Evolutionary conservation across 495 filamentous ascomycete genomes (phyloP), one percentile per base, ranked within the genome.

Genomic region (Hyphodiscus hymeniophilus): DNA sequence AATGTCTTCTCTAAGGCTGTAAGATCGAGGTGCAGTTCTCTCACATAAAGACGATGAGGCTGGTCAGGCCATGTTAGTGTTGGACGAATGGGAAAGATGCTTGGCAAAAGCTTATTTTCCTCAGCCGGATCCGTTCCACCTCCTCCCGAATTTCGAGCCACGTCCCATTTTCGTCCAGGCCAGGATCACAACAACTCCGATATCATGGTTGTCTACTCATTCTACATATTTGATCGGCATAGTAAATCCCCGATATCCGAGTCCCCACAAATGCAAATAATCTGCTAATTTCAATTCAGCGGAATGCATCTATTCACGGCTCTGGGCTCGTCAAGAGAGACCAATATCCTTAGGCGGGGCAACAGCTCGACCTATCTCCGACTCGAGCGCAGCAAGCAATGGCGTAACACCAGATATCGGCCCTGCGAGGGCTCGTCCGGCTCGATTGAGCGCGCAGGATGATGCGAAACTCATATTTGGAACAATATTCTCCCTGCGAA

Each of bases 171-270:
- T 36, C 15, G 17, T 45, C 3, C 16, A 20, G 7, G 38, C n/a
- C 3, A 40, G 12, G 20, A 21, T 22, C 13, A 15, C 38, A 20
- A 4, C 38, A 12, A 36, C 26, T 28, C 34, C 35, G 21, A 45
- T 44, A 69, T 63, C 50, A 96, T 97, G 92, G 79, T 84, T 47
- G 85, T 97, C 60, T 96, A 95, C 67, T 89, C 89, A 32, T 94
- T 97, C 70, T 97, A 95, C 73, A 95, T 98, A 60, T 98, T 98
- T 58, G 92, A 98, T 66, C 84, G 92, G 54, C 92, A 98, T 65
- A 94, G 92, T 97, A 76, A 60, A 74, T 32, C 18, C 15, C 13
- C 18, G 16, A 12, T 17, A 8, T 20, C 46, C 18, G 11, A 31
- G 23, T n/a, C 28, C 20, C 23, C 10, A 28, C 30, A 7, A 48